Base-by-base conservation (phyloP, 2,329 filamentous ascomycete genomes). In the Neocucurbitaria cava region DNA sequence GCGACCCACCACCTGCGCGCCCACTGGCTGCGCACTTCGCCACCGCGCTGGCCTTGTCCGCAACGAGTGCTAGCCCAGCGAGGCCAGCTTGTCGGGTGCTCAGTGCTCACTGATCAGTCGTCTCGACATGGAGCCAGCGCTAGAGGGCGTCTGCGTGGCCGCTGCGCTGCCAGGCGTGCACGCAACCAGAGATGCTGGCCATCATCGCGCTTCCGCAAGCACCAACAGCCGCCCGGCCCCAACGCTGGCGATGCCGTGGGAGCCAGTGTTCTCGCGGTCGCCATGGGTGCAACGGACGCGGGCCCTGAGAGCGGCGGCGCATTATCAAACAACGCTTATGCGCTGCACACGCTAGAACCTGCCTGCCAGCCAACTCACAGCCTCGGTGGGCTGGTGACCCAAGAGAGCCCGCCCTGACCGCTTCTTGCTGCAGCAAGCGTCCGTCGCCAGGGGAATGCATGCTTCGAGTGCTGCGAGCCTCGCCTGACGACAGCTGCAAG, bases 281-380 rank as follows among this genome's bases (percentile, higher is more conserved):
- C 36, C 18, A 23, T 40, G 39, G 24, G 46, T 46, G 39, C 48
- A 45, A 30, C 15, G 13, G 30, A 31, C 30, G 26, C 35, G 46
- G 42, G 46, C 48, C 48, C 48, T 43, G 40, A 54, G 46, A 47
- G 50, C 13, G 53, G 56, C 62, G 65, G 61, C 59, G 58, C 62
- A 64, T 57, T 54, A 55, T 61, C 61, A 69, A 69, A 69, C 64
- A 54, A 54, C 54, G 53, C 62, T 62, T 61, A 60, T 66, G 58
- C 65, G 61, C 57, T 52, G 50, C 55, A 51, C 42, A 64, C 65
- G 65, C 66, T 66, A 68, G 52, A 30, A 55, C 35, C 39, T 59
- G 60, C 50, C 10, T 55, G 54, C 51, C 62, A 55, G 62, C 59
- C 62, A 69, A 47, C 58, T 56, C 62, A 64, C 54, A 59, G 60